Conservation (phyloP, 208 protist species). For the Sergeia podlipaevii region DNA sequence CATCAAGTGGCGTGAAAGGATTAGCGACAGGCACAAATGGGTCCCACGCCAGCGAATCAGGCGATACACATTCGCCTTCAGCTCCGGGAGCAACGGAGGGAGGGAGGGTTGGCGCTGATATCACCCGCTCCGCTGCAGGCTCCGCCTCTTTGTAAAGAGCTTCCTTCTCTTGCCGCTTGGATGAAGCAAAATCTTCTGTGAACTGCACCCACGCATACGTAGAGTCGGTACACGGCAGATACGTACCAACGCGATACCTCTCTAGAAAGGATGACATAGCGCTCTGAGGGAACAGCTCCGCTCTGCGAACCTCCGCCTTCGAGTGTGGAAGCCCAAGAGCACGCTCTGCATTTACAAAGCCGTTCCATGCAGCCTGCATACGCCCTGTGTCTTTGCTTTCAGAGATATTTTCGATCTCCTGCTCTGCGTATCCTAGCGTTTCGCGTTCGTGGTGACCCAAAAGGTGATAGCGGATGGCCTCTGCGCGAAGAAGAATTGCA, state of each 20-base stretch:
- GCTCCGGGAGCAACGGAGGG: neutral
- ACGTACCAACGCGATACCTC: conserved; percentile 65
- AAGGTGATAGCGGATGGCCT: conserved; percentile 63
- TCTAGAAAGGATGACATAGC: conserved; percentile 45
- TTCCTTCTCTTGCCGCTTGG: conserved; percentile 50
- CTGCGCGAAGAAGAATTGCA: conserved; percentile 46
- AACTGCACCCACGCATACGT: conserved; percentile 53
- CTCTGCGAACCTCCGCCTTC: conserved; percentile 43
- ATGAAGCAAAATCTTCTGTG: conserved; percentile 40
- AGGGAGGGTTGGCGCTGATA: conserved; percentile 2
- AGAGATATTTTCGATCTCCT: conserved; percentile 63
- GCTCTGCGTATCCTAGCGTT: conserved; percentile 64
- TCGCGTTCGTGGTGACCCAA: conserved; percentile 63
- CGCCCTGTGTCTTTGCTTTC: conserved; percentile 33
- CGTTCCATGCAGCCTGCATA: conserved; percentile 60
- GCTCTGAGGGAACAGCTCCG: conserved; percentile 40
- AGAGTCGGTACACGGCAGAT: conserved; percentile 47
- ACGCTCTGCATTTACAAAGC: conserved; percentile 48
- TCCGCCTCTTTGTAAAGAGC: conserved; percentile 36
- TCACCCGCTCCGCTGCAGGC: conserved; percentile 17
- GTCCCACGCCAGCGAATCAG: conserved; percentile 25
- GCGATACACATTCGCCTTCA: conserved; percentile 25
- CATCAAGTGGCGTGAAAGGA: conserved; percentile 12
- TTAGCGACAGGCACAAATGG: conserved; percentile 14
- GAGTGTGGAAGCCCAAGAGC: conserved; percentile 53